Conservation (phyloP, 768 basidiomycete genomes). For the Lactarius sp. region DNA sequence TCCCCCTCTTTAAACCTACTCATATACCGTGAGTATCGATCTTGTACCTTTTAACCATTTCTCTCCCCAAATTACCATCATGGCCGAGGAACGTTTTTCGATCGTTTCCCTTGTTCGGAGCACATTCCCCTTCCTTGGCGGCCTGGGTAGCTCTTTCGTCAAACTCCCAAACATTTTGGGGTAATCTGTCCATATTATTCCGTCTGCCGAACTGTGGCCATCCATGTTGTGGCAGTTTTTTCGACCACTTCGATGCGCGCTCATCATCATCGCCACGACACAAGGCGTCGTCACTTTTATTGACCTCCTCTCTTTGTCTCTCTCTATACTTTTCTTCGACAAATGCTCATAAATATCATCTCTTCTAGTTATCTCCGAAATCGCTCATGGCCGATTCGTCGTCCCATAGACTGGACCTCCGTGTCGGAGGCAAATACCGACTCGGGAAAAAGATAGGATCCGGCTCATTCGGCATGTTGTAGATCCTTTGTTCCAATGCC, state of each 20-base stretch:
- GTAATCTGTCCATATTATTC: not conserved
- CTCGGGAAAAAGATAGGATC: constrained; percentile 99
- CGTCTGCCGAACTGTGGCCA: not conserved
- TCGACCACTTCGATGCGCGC: constrained; percentile 6
- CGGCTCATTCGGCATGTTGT: constrained; percentile 87
- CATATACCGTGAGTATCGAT: constrained; percentile 14
- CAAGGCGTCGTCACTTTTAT: constrained; percentile 2
- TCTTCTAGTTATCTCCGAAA: constrained; percentile 19
- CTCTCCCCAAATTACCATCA: not conserved
- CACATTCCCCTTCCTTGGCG: not conserved
- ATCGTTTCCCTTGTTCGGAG: constrained; percentile 13
- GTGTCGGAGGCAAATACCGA: constrained; percentile 93
- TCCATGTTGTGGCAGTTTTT: not conserved
- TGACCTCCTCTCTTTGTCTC: not conserved
- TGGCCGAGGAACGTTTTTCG: not conserved
- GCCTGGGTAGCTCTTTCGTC: not conserved
- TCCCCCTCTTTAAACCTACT: constrained; percentile 9
- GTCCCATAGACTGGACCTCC: constrained; percentile 71
- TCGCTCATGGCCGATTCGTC: constrained; percentile 67
- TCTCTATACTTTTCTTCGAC: not conserved
- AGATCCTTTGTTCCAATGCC: not conserved
- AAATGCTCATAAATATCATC: constrained; percentile 2
- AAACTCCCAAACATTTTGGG: not conserved
- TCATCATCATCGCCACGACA: constrained; percentile 12
- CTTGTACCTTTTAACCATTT: not conserved